These are phyloP conservation scores for Fomitopsis palustris DNA, from an alignment of 1,284 basidiomycete species.

Conservation along the genomic window DNA sequence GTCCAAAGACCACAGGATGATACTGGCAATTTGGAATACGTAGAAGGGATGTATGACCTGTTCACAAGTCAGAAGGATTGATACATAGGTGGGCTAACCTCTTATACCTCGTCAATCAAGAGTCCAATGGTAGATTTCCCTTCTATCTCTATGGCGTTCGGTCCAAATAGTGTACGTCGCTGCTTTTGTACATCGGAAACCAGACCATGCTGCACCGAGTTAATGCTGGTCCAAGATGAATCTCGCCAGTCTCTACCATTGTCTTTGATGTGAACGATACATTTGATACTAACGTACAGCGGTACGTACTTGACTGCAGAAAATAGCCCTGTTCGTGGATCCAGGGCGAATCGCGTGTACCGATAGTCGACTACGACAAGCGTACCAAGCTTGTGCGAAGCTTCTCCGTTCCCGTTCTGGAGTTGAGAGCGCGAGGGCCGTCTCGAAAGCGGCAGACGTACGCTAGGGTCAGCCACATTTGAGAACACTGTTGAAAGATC, in stretches of 20 bases:
- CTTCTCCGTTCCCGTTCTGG: slow-evolving; percentile 23
- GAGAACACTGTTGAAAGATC: slow-evolving; percentile 79
- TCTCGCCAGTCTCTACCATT: slow-evolving; percentile 87
- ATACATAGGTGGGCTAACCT: slow-evolving; percentile 4
- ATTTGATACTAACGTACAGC: slow-evolving; percentile 17
- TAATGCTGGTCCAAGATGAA: slow-evolving; percentile 65
- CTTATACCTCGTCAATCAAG: slow-evolving; percentile 83
- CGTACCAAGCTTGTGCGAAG: slow-evolving; percentile 38
- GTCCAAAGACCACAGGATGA: slow-evolving; percentile 92
- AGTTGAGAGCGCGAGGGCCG: slow-evolving; percentile 10
- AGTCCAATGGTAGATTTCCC: slow-evolving; percentile 82
- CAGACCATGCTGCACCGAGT: slow-evolving; percentile 65
- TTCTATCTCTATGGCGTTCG: slow-evolving; percentile 89
- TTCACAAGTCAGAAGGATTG: background rate
- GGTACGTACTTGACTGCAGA: slow-evolving; percentile 65
- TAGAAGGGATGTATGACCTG: slow-evolving; percentile 95
- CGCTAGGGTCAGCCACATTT: slow-evolving; percentile 14
- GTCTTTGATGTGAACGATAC: slow-evolving; percentile 4
- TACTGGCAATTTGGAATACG: slow-evolving; percentile 97
- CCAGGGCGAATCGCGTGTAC: slow-evolving; percentile 88
- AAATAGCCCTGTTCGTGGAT: slow-evolving; percentile 84
- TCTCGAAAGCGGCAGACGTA: slow-evolving; percentile 12
- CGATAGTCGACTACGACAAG: slow-evolving; percentile 77
- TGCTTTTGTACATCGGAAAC: slow-evolving; percentile 54
- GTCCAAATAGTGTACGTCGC: slow-evolving; percentile 75